Base-by-base conservation (phyloP, 768 basidiomycete genomes). In the Cyclocybe aegerita region DNA sequence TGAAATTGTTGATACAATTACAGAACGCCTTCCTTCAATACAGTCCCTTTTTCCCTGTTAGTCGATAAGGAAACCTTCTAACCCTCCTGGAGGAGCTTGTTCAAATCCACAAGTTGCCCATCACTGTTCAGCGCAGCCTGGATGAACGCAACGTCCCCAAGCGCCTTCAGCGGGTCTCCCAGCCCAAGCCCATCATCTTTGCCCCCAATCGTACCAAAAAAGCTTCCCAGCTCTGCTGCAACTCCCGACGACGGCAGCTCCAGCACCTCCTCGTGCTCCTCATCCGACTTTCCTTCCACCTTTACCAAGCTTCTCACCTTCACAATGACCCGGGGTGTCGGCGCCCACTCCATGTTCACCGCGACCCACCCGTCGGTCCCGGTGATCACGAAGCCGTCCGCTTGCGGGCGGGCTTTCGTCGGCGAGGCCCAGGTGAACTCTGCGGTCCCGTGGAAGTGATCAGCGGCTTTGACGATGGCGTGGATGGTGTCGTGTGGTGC, bases 401-500 rank as follows among this genome's bases (percentile, higher is more conserved):
- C 48, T 9, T 60, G 52, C 23, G 78, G 68, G 36, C 70, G 63
- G 43, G 75, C 63, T 49, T 67, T 50, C 11, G 70, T 75, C 3
- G 86, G 85, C 7, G 75, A 76, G 9, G 79, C 87, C 55, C 76
- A 82, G n/a, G 82, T 82, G 58, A 90, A 64, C 55, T 86, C 80
- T 49, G 81, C 71, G 36, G 77, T 76, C 7, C 88, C 88, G 50
- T 83, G 81, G 45, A 74, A 70, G 36, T 71, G 46, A 36, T 75
- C 68, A 15, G 78, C 81, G 31, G 80, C 77, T 52, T 75, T 72
- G 50, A 79, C 68, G 53, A 82, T 62, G 15, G 80, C 72, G 55
- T 82, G 74, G 58, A 96, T 79, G 7, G 90, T 93, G 71, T 95
- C 93, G 58, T 85, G 81, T 0, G 92, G 93, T 2, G 78, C 74